These are phyloP conservation scores for Cryphonectria naterciae DNA, from an alignment of 2,329 filamentous ascomycete genomes.

Conservation along the genomic window DNA sequence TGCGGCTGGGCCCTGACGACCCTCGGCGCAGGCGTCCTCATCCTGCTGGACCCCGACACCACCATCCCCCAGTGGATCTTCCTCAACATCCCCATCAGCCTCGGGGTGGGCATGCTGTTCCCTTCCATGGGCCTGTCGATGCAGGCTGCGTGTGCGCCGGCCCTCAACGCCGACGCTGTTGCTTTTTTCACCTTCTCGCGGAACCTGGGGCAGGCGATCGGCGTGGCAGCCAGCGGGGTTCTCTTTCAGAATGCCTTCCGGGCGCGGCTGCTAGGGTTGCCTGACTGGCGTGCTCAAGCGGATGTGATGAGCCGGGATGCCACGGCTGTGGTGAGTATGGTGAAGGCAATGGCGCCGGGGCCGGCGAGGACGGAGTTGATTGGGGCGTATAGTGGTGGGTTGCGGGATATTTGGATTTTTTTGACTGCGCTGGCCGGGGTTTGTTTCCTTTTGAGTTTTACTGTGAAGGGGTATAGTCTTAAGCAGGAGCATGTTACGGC, in stretches of 20 bases:
- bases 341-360: constrained; percentile 53
- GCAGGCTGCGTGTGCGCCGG: constrained; percentile 59
- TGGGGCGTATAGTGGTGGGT: constrained; percentile 39
- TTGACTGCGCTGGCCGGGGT: constrained; percentile 38
- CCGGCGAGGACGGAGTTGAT: constrained; percentile 36
- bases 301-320: constrained; percentile 59
- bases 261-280: constrained; percentile 51
- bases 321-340: constrained; percentile 60
- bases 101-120: constrained; percentile 68
- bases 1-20: constrained; percentile 64
- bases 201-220: constrained; percentile 66
- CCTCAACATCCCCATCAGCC: constrained; percentile 61
- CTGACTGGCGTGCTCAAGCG: constrained; percentile 48
- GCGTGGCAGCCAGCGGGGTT: constrained; percentile 69
- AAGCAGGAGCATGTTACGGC: constrained; percentile 40
- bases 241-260: constrained; percentile 71
- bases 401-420: constrained; percentile 41
- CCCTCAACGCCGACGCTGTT: constrained; percentile 57
- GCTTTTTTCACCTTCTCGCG: constrained; percentile 71
- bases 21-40: constrained; percentile 60
- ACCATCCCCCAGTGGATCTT: constrained; percentile 60
- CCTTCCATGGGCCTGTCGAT: constrained; percentile 65
- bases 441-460: constrained; percentile 35
- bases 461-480: constrained; percentile 38
- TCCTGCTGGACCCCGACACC: constrained; percentile 52